Evolutionary conservation across 2,329 filamentous ascomycete genomes (phyloP), one percentile per base, ranked within the genome.

Genomic region (Alternaria dauci): DNA sequence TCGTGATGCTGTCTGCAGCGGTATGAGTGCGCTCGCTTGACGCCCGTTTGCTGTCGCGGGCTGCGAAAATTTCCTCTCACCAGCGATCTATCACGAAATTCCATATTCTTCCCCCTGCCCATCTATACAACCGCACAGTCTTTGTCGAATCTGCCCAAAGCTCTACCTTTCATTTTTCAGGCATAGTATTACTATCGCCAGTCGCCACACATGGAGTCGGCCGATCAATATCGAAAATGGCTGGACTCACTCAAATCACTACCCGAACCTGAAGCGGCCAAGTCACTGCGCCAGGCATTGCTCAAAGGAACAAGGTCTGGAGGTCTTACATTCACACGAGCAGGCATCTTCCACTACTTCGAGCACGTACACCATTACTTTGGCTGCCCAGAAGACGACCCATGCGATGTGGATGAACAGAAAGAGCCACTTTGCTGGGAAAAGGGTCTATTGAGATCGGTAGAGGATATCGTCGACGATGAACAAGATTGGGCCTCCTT

Each of bases 361-460:
- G 34, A 52, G 16, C 48, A 18, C 16, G 14, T 18, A 14, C 34
- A 52, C 48, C 48, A 18, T 39, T 52, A 5, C 34, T 39, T 26
- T 16, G 48, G 48, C 32, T 52, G 48, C 11, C 48, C 34, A 1
- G 23, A 18, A 14, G 48, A 39, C 48, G 8, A 52, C 0, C 34
- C 14, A 8, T 51, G 47, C 20, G 47, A 51, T 14, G 74, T n/a
- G 78, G 76, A 1, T 86, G 1, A 9, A 23, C 20, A 2, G 4
- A 4, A 23, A 23, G 20, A 23, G 20, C 20, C 4, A 23, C 20
- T 23, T 23, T 23, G 20, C 20, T 23, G 20, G 20, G 20, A 23
- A 23, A 23, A 23, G 20, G 20, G 20, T 23, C 20, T 23, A 4
- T 2, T 23, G 4, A 23, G 20, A 23, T 23, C 20, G 20, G 20